Evolutionary conservation across 2,329 filamentous ascomycete genomes (phyloP), one percentile per base, ranked within the genome.

Genomic region (Pseudocercospora fuligena): DNA sequence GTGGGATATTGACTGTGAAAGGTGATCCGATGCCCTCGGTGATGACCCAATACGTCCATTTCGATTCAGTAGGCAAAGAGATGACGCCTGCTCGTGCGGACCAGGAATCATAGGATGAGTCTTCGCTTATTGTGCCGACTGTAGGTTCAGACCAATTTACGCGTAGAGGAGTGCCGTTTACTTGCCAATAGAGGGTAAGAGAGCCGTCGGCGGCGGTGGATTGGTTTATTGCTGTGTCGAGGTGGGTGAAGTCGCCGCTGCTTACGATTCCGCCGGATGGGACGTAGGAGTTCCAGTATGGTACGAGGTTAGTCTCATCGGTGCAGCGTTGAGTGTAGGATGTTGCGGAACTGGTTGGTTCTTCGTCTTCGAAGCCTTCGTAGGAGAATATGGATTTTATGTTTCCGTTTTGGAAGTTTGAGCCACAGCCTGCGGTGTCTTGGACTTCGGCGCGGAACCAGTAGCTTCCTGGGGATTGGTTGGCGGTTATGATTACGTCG

Each of bases 81-180:
- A 84, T 80, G 47, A 83, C 69, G 67, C 82, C 82, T 65, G 78
- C 76, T 7, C 70, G 70, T 1, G 58, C 63, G 0, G 80, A 77
- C 69, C 70, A 73, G 36, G 33, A 36, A 53, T 79, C 81, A 71
- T 71, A 78, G 19, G 77, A 80, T 69, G 81, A 79, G 49, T 75
- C 73, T 23, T 78, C 73, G 4, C 80, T 74, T 7, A 83, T 76
- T 16, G 82, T 82, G 63, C 81, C 73, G 7, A 85, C 71, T 0
- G 81, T 82, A 0, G 84, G 84, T 11, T 79, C 73, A 21, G 78
- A 71, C 82, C 82, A 84, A 58, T 79, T 72, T 27, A 81, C 78
- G 47, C 78, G 74, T 65, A 84, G 80, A 29, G 79, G 77, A 2
- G 78, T 79, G 59, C 80, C 76, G 70, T 83, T 82, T 66, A 83